phyloP scores from a whole-genome alignment of 352 stramenopile genomes.

The Nothophytophthora sp. region DNA sequence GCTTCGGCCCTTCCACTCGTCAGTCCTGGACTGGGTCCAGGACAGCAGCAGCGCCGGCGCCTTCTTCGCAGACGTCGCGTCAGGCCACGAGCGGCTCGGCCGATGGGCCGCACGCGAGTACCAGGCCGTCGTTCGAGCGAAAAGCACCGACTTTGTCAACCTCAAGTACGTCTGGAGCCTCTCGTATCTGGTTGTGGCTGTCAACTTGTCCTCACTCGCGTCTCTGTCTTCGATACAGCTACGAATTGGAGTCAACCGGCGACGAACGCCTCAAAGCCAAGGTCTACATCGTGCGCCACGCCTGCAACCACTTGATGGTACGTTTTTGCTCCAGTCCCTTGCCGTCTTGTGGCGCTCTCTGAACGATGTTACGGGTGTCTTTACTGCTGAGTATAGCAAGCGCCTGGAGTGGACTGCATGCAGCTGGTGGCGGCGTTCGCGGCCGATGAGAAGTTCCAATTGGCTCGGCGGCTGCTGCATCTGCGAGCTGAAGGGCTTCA shows the following conservation, averaged over 20 bases:
- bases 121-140: slow-evolving; percentile 39
- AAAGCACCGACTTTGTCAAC: slow-evolving; percentile 60
- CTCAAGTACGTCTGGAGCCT: slow-evolving; percentile 49
- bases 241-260: slow-evolving; percentile 47
- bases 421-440: slow-evolving; percentile 50
- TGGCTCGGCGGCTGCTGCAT: slow-evolving; percentile 53
- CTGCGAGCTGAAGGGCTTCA: slow-evolving; percentile 62
- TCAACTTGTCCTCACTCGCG: slow-evolving; percentile 10
- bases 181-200: not conserved
- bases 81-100: slow-evolving; percentile 62
- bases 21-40: slow-evolving; percentile 72
- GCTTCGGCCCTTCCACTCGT: slow-evolving; percentile 73
- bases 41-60: slow-evolving; percentile 43
- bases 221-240: slow-evolving; percentile 30
- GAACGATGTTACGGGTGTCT: no score
- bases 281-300: slow-evolving; percentile 78
- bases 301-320: slow-evolving; percentile 77
- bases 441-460: slow-evolving; percentile 68
- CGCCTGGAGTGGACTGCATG: slow-evolving; percentile 55
- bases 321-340: not conserved
- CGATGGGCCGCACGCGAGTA: slow-evolving; percentile 65
- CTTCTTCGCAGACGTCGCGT: slow-evolving; percentile 56
- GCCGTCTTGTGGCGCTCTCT: not conserved
- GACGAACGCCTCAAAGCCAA: slow-evolving; percentile 33
- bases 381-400: slow-evolving; percentile 36